Percentiles rank a stretch among this genome's conserved stretches.
These are phyloP conservation scores for Rhynchospora tenuis DNA, from an alignment of 176 grass and related monocot species.

Conservation along the genomic window DNA sequence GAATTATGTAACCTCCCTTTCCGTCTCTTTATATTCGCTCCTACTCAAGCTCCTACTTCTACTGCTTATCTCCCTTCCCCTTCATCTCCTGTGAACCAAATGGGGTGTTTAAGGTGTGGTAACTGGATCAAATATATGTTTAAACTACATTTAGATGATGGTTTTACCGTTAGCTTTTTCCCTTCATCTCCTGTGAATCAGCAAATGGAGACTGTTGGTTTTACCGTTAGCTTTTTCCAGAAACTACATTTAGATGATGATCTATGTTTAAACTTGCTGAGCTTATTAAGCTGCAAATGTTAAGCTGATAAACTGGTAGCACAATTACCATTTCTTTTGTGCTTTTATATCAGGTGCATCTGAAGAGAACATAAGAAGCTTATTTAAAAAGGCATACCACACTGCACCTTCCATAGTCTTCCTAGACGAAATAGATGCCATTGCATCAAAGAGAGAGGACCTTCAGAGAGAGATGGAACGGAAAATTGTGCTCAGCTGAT, in stretches of 20 bases:
- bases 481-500: conserved; percentile 82
- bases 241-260: background rate
- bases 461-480: conserved; percentile 82
- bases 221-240: too few relatives aligned
- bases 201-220: too few relatives aligned
- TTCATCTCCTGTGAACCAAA: too few relatives aligned
- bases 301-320: background rate
- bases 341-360: conserved; percentile 56
- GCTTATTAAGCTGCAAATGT: background rate
- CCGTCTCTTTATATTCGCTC: too few relatives aligned
- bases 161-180: background rate
- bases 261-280: background rate
- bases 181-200: too few relatives aligned
- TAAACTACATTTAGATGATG: too few relatives aligned
- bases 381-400: conserved; percentile 85
- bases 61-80: too few relatives aligned
- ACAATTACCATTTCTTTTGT: background rate
- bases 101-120: background rate
- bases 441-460: conserved; percentile 91
- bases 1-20: too few relatives aligned
- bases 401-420: conserved; percentile 95
- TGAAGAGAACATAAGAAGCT: conserved; percentile 80
- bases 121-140: background rate
- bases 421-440: conserved; percentile 93
- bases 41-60: too few relatives aligned